These are phyloP conservation scores for Penicillium vulpinum DNA, from an alignment of 2,329 filamentous ascomycete species.

Conservation along the genomic window DNA sequence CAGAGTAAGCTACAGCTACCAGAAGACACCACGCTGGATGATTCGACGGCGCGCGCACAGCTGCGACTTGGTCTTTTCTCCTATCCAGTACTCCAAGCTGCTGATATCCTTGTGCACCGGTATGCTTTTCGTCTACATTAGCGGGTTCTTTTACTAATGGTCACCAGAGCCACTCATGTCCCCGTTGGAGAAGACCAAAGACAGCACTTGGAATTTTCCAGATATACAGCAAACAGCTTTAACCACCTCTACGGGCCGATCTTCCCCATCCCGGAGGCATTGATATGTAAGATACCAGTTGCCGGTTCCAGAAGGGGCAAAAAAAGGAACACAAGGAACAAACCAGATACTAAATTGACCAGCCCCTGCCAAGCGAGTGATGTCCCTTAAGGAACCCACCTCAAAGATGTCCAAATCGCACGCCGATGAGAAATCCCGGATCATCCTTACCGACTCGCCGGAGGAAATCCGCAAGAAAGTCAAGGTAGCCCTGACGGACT, in stretches of 20 bases:
- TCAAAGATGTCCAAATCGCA: constrained; percentile 96
- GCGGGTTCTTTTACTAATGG: constrained; percentile 17
- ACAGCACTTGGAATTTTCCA: constrained; percentile 91
- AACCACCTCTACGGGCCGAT: constrained; percentile 69
- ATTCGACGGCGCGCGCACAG: constrained; percentile 56
- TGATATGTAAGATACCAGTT: constrained; percentile 61
- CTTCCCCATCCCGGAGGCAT: constrained; percentile 67
- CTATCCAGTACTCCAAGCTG: constrained; percentile 93
- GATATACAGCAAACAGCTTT: constrained; percentile 83
- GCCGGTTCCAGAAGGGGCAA: background rate
- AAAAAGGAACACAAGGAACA: background rate
- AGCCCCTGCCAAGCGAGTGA: constrained; percentile 81
- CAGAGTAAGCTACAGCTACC: constrained; percentile 72
- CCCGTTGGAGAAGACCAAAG: constrained; percentile 94
- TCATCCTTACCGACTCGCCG: constrained; percentile 73
- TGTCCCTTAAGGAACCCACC: constrained; percentile 77
- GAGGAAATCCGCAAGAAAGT: constrained; percentile 69
- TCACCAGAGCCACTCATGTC: constrained; percentile 76
- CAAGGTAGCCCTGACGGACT: constrained; percentile 74
- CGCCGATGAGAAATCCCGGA: constrained; percentile 68
- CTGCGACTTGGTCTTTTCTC: constrained; percentile 90
- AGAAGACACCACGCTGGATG: constrained; percentile 60
- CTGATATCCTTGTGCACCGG: constrained; percentile 86
- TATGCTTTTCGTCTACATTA: constrained; percentile 33
- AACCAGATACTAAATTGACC: constrained; percentile 4